Evolutionary conservation across 352 stramenopile genomes (phyloP).

Genomic region (Globisporangium camurandrum): DNA sequence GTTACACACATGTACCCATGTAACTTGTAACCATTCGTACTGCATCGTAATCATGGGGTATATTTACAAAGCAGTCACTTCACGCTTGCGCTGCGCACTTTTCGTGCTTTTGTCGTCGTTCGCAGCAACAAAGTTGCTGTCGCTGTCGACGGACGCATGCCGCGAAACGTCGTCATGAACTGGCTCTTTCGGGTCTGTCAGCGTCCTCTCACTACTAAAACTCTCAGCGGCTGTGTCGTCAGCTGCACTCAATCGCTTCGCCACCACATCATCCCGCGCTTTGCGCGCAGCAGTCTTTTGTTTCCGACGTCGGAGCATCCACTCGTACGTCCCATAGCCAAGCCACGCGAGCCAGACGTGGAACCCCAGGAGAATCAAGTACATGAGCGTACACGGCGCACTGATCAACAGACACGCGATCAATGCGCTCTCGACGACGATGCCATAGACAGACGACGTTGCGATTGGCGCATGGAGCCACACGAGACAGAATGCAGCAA

Average conservation of each 20-base stretch:
- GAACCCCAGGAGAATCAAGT: constrained; percentile 77
- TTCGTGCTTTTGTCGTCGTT: constrained; percentile 7
- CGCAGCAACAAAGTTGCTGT: constrained; percentile 27
- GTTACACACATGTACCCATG: too few relatives aligned
- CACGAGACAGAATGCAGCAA: constrained; percentile 33
- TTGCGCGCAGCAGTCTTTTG: constrained; percentile 52
- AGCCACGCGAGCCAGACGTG: constrained; percentile 73
- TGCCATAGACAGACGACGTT: constrained; percentile 7
- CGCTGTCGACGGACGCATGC: constrained; percentile 29
- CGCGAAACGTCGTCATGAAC: too few relatives aligned
- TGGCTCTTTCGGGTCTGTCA: too few relatives aligned
- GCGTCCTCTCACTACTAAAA: too few relatives aligned
- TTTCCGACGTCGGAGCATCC: constrained; percentile 75
- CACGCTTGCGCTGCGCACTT: too few relatives aligned
- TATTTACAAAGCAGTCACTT: too few relatives aligned
- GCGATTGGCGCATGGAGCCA: constrained; percentile 50
- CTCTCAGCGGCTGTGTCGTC: too few relatives aligned
- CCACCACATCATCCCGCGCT: constrained; percentile 6
- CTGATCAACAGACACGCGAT: constrained; percentile 51
- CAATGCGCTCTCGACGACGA: constrained; percentile 39
- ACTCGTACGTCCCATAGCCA: constrained; percentile 85
- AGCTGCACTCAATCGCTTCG: constrained; percentile 11
- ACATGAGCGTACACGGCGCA: constrained; percentile 79
- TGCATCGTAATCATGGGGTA: too few relatives aligned
- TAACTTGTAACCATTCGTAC: too few relatives aligned